Percentiles rank a stretch among this genome's conserved stretches.
Conservation (phyloP, 169 alveolate genomes). For the Plasmodium yoelii region DNA sequence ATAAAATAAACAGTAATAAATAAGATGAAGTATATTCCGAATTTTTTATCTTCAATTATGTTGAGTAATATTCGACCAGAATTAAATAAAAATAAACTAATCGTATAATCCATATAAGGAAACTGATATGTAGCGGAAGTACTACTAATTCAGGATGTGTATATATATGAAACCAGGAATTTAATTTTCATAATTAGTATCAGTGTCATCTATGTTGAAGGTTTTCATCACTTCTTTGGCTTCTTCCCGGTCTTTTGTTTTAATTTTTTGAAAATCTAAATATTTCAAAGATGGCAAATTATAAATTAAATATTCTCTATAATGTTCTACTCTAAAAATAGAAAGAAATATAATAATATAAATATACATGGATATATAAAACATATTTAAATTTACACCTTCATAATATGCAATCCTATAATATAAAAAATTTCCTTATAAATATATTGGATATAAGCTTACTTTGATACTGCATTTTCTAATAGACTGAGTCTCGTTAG, state of each 20-base stretch:
- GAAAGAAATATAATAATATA: background rate
- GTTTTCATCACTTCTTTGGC: constrained; percentile 71
- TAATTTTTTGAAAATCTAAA: constrained; percentile 83
- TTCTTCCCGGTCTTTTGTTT: constrained; percentile 81
- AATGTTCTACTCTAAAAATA: constrained; percentile 78
- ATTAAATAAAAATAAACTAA: no score
- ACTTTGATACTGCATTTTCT: constrained; percentile 69
- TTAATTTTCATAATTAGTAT: constrained; percentile 14
- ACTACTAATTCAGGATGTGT: background rate
- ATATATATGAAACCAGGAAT: constrained; percentile 6
- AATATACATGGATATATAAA: background rate
- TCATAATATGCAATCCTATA: background rate
- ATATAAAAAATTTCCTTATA: background rate
- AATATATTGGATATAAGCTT: background rate
- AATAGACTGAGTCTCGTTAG: constrained; percentile 64
- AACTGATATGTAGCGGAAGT: background rate
- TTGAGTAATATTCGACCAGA: no score
- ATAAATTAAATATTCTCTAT: constrained; percentile 80
- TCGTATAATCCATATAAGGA: background rate
- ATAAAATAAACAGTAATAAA: no score
- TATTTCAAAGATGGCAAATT: constrained; percentile 84
- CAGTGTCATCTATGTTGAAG: constrained; percentile 20
- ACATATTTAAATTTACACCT: background rate
- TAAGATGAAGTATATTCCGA: no score
- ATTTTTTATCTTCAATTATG: no score